Evolutionary conservation across 495 filamentous ascomycete genomes (phyloP), one percentile per base, ranked within the genome.

Genomic region (Hypomontagnella monticulosa): DNA sequence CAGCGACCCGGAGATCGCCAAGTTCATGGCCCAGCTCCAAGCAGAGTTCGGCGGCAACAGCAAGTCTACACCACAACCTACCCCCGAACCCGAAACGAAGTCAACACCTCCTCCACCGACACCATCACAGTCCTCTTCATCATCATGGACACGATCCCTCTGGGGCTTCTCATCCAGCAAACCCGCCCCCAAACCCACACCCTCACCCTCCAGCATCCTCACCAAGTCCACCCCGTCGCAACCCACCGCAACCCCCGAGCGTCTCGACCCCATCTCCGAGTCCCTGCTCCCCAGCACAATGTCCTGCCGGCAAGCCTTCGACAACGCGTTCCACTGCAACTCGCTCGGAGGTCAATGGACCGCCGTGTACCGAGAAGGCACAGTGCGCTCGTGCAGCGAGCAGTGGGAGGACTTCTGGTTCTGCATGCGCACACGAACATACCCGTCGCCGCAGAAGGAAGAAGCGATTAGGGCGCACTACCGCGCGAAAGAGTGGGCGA

Each of bases 291-390:
- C 91, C 1, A 87, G 85, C 38, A 88, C 79, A 61, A 93, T 97
- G 87, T 94, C 90, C 73, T 99, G 95, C 82, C 87, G 91, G 55
- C 78, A 86, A 48, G 89, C 92, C 71, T 99, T 99, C 83, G 95
- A 99, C 81, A 83, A 85, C 50, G 93, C 96, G 50, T 98, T 91
- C 84, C 92, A 97, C 85, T 99, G 95, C 84, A 90, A 95, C 71
- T 93, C 92, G 0, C 83, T 96, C 3, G 95, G 93, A 19, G 91
- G 93, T 0, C 92, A 97, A 73, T 95, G 93, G 79, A 80, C 77
- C 47, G 72, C 79, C 62, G 77, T 98, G 6, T 99, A 99, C 83
- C 90, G 95, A 38, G 88, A 91, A 75, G 95, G 95, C 55, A 76
- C 73, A 38, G 64, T 95, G 44, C 85, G 88, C 2, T 80, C 84